Evolutionary conservation across 495 filamentous ascomycete genomes (phyloP), one percentile per base, ranked within the genome.

Genomic region (Penicillium salamii): DNA sequence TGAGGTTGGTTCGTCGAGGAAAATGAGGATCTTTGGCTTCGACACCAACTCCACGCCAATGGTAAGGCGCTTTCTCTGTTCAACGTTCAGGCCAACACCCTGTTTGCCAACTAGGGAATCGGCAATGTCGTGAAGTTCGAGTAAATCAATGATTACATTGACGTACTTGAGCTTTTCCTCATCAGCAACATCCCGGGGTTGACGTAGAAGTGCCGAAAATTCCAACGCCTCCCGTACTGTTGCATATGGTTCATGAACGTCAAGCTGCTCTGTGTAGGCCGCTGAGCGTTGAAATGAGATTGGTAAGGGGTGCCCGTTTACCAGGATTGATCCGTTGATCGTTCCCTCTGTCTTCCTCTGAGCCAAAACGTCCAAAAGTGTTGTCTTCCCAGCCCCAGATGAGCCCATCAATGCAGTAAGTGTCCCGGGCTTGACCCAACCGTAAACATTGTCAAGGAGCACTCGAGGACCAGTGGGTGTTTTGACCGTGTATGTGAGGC

Each of bases 351-450:
- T 87, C 34, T 86, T 90, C 56, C 91, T 82, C 52, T 87, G 85
- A 13, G 70, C 70, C 31, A 78, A 58, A 8, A 75, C 70, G 49
- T 78, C 74, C 6, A 78, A 63, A 2, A 84, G 61, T 0, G 80
- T 84, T 2, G 82, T 84, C 38, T 85, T 84, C 18, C 82, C 79
- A 12, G 81, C 82, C 15, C 82, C 82, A 12, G 80, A 83, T 13
- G 76, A 76, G 11, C 81, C 82, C 74, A 91, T 88, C 5, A 90
- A 67, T 1, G 88, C 88, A 8, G 83, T 80, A 54, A 91, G 72
- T 59, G 81, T 77, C 38, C 91, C 91, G n/a, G 91, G 91, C 63
- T 93, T 93, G 38, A 96, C 89, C 86, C 87, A 96, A 23, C 91
- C 91, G 52, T 89, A 83, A 3, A 95, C 84, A 50, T 93, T 75